Evolutionary conservation across 805 yeast species (phyloP), one percentile per base, ranked within the genome.

Genomic region (Cyberlindnera mississippiensis): DNA sequence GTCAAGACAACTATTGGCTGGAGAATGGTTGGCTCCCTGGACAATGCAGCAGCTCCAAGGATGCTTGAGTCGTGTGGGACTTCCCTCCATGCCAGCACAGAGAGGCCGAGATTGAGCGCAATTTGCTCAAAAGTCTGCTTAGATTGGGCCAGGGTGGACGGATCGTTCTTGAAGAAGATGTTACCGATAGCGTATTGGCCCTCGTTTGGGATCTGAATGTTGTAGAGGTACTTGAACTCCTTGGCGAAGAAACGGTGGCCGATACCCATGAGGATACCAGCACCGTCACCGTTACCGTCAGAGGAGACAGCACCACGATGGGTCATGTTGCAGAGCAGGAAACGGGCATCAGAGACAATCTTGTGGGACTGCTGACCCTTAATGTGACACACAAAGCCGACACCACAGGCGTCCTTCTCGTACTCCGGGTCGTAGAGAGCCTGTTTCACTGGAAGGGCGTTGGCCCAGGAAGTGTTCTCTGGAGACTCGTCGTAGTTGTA

Each of bases 271-370:
- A 91, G 79, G 48, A 91, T 88, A 64, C 99, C 99, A 20, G 99
- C 99, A 67, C 99, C 99, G 62, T 91, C 99, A 66, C 99, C 99
- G 63, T 91, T 96, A 17, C 97, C 95, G 60, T 90, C 96, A 1
- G 88, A 73, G 45, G 96, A 95, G 46, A 90, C 96, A 31, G 98
- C 98, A 61, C 99, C 99, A 69, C 99, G 80, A 66, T 91, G 99
- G 48, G 97, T 86, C 99, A 91, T 93, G 69, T 93, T 91, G 71
- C 98, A 90, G 41, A 91, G 78, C 57, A 91, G 70, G 60, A 77
- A 79, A 53, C 80, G 73, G 32, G 96, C 96, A 68, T 93, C 98
- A 32, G 95, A 80, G 46, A 91, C 89, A 55, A 91, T 88, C 61
- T 90, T 89, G 71, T 93, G 99, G 40, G 95, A 82, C 20, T 80